Base-by-base conservation (phyloP, 129 eudicot species). In the Mikania micrantha region DNA sequence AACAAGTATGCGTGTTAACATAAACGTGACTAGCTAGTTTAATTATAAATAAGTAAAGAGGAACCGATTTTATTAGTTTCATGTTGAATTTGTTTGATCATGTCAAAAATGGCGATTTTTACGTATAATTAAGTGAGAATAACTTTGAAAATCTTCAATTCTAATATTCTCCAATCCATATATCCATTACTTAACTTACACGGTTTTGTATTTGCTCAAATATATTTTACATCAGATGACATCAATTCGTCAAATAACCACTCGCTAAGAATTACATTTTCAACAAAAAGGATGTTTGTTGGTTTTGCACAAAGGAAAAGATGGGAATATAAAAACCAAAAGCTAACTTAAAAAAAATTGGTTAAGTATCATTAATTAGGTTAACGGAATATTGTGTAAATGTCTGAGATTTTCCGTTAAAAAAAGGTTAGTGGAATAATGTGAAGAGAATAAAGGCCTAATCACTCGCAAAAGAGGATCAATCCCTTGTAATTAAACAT, bases 391-490 rank as follows among this genome's bases (percentile, higher is more conserved):
- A 74, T 66, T 74, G 39, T n/a, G n/a, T n/a, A n/a, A n/a, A n/a
- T n/a, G n/a, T n/a, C n/a, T n/a, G n/a, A n/a, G n/a, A n/a, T n/a
- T n/a, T n/a, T n/a, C n/a, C n/a, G n/a, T n/a, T n/a, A n/a, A n/a
- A n/a, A n/a, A n/a, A n/a, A n/a, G n/a, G n/a, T n/a, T n/a, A n/a
- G n/a, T n/a, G n/a, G n/a, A n/a, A n/a, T n/a, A n/a, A n/a, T n/a
- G n/a, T 29, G 61, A 21, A 57, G 59, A 74, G 79, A 74, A 74
- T 74, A 74, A 74, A 74, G 68, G 79, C 41, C 60, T 42, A 42
- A 74, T 66, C 68, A 74, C 79, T 74, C 31, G 73, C 73, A 41
- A 41, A 74, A 31, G 56, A 74, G 79, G 73, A 74, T 74, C 74
- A 56, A 66, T 66, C 50, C 52, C 56, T 74, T 74, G 58, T 40